phyloP scores from a whole-genome alignment of 305 asterid genomes.

The Fraxinus sp. region DNA sequence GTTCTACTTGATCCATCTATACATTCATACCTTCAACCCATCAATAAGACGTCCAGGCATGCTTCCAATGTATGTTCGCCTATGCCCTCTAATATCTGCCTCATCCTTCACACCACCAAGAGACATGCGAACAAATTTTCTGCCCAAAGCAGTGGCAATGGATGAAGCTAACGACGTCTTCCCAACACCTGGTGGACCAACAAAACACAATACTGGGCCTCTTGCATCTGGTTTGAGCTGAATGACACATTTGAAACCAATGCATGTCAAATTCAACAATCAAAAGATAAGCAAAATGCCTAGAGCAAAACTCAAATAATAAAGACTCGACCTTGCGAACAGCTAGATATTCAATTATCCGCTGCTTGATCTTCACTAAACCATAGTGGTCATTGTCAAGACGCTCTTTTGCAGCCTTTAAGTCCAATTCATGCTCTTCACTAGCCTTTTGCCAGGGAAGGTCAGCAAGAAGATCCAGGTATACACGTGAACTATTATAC shows the following conservation, averaged over 20 bases:
- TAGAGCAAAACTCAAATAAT: slow-evolving; percentile 3
- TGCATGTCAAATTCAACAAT: slow-evolving; percentile 17
- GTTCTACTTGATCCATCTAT: slow-evolving; percentile 15
- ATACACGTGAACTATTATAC: slow-evolving; percentile 86
- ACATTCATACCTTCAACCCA: slow-evolving; percentile 77
- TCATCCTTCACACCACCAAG: slow-evolving; percentile 99
- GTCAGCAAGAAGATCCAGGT: slow-evolving; percentile 97
- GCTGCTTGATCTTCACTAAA: slow-evolving; percentile 86
- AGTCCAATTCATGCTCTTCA: slow-evolving; percentile 75
- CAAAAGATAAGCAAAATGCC: slow-evolving; percentile 8
- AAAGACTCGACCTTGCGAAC: slow-evolving; percentile 79
- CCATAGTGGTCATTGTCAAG: slow-evolving; percentile 96
- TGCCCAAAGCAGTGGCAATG: slow-evolving; percentile 91
- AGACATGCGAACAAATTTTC: slow-evolving; percentile 92
- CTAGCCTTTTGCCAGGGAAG: slow-evolving; percentile 95
- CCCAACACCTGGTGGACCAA: slow-evolving; percentile 99
- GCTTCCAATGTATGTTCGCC: slow-evolving; percentile 97
- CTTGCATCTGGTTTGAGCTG: slow-evolving; percentile 99
- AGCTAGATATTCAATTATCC: slow-evolving; percentile 96
- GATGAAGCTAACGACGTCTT: slow-evolving; percentile 98
- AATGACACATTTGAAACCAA: slow-evolving; percentile 29
- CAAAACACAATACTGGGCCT: slow-evolving; percentile 97
- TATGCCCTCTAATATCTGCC: slow-evolving; percentile 98
- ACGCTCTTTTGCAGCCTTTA: slow-evolving; percentile 86
- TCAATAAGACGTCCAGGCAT: slow-evolving; percentile 99